phyloP scores from a whole-genome alignment of 176 grass and related monocot species.

The Ensete glaucum region DNA sequence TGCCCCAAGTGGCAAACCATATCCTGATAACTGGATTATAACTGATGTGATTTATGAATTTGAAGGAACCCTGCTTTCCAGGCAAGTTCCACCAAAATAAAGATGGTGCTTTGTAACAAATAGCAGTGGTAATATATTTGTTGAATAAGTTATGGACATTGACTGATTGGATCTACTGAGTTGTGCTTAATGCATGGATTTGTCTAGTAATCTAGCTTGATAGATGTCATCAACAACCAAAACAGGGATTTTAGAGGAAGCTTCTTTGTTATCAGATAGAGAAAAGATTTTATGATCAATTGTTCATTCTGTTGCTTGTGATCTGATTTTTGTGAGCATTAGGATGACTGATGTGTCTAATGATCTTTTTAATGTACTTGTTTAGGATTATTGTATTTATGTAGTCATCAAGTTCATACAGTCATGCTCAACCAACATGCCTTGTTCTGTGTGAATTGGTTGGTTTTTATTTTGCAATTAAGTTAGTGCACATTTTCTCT shows the following conservation, averaged over 20 bases:
- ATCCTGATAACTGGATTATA: constrained; percentile 97
- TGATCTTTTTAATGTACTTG: neutral
- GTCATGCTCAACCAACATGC: neutral
- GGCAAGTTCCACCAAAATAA: constrained; percentile 55
- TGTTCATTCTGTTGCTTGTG: neutral
- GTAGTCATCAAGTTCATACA: neutral
- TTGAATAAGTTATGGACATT: neutral
- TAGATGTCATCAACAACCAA: neutral
- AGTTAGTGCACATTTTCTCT: neutral
- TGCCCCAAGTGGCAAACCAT: constrained; percentile 92
- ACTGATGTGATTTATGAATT: constrained; percentile 95
- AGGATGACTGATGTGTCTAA: neutral
- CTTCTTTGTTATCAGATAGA: neutral
- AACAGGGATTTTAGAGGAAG: neutral
- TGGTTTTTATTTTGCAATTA: neutral
- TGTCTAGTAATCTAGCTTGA: neutral
- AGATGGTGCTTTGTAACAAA: neutral
- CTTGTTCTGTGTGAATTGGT: neutral
- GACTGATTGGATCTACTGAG: neutral
- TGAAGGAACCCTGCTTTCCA: constrained; percentile 76
- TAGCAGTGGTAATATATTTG: neutral
- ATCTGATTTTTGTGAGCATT: neutral
- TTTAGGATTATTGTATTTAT: neutral
- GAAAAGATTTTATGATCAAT: too few relatives aligned
- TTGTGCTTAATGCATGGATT: neutral